Evolutionary conservation across 352 stramenopile genomes (phyloP), one percentile per base, ranked within the genome.

Genomic region (Globisporangium barbulae): DNA sequence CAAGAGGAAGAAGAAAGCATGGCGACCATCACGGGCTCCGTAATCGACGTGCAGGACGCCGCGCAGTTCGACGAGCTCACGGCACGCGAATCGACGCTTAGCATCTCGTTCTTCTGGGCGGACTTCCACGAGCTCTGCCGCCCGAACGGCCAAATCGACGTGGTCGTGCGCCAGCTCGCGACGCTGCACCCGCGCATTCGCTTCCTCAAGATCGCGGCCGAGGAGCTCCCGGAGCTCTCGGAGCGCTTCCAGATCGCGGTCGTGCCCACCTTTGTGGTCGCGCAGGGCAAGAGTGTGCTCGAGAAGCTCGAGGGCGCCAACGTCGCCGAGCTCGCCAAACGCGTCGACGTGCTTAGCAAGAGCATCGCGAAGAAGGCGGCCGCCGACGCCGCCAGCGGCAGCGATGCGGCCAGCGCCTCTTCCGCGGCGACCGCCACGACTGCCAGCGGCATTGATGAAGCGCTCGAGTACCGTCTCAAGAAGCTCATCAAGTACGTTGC

Each of bases 201-300:
- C 48, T 95, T 95, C 69, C 78, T 92, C 63, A 95, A 96, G 66
- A 76, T 96, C 21, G 85, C 91, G 48, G 90, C 89, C 33, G 89
- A 97, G 62, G 81, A 92, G 50, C 72, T 94, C 28, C 66, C 86
- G 3, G 88, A 93, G 61, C 75, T 95, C 56, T 93, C 84, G 65
- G 88, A 96, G 67, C 83, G 85, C 41, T 97, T 97, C 65, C 67
- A 88, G 65, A 93, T 99, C 53, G 85, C 86, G 0, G 84, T 97
- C 6, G 95, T 99, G 53, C 97, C 97, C 15, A 98, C 96, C 9
- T 97, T 99, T 56, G 72, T 99, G 39, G 83, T 99, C 35, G 63
- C 72, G 22, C 82, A 94, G 61, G 85, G 85, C 61, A 79, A 74
- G 53, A 76, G 74, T 49, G 80, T 92, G 64, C 74, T 96, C 49